A percentile compares a stretch with the other conserved stretches of the same genome.
Evolutionary conservation across 495 filamentous ascomycete genomes (phyloP).

Genomic region (Penicillium cosmopolitanum): DNA sequence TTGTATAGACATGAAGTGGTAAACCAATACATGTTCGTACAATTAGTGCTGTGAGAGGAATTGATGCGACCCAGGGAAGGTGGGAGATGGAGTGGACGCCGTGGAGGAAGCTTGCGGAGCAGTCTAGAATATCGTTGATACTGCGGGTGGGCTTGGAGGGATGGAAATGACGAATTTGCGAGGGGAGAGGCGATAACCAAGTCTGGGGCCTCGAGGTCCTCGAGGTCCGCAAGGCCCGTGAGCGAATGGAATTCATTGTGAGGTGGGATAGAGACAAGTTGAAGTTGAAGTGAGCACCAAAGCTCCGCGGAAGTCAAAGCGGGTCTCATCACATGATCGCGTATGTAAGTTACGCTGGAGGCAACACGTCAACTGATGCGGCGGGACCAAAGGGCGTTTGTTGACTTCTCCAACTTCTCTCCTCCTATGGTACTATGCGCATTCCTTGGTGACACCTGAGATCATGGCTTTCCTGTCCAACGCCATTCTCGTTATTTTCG

Average conservation of each 20-base stretch:
- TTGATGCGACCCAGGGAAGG: conserved; percentile 70
- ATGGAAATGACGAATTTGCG: conserved; percentile 50
- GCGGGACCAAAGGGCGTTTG: conserved; percentile 7
- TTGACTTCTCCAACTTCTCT: conserved; percentile 6
- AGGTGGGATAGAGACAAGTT: not conserved
- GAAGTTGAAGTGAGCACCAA: not conserved
- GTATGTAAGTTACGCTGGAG: conserved; percentile 25
- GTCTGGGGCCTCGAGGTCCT: conserved; percentile 8
- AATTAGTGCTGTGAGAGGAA: conserved; percentile 70
- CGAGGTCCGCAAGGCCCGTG: conserved; percentile 8
- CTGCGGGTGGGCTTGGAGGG: conserved; percentile 43
- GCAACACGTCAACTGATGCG: conserved; percentile 33
- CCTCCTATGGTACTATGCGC: conserved; percentile 24
- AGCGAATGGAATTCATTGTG: conserved; percentile 24
- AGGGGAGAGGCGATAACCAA: conserved; percentile 7
- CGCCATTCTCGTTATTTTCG: conserved; percentile 36
- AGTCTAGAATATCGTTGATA: conserved; percentile 51
- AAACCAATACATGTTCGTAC: conserved; percentile 62
- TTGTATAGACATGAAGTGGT: conserved; percentile 60
- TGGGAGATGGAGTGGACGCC: conserved; percentile 60
- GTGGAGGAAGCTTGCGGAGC: conserved; percentile 61
- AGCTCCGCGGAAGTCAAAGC: conserved; percentile 19
- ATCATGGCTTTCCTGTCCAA: conserved; percentile 46
- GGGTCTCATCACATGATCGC: conserved; percentile 31
- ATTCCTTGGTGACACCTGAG: conserved; percentile 20